These are phyloP conservation scores for Solanum peruvianum DNA, from an alignment of 257 asterid genomes.

Conservation along the genomic window DNA sequence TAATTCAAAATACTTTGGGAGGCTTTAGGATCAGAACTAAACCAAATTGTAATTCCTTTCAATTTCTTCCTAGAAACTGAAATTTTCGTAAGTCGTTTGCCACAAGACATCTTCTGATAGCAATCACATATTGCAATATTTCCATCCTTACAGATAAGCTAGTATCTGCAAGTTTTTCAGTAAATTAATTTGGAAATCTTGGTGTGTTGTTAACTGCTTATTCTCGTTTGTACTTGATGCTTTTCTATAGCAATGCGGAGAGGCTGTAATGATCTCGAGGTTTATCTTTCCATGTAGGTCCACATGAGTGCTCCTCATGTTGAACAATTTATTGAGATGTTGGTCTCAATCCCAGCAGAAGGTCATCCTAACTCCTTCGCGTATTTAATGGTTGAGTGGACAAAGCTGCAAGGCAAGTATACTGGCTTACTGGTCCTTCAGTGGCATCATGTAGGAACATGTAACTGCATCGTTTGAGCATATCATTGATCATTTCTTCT, in stretches of 20 bases:
- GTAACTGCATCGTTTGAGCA: neutral
- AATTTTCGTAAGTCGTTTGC: neutral
- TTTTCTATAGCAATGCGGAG: neutral
- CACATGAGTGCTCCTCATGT: constrained; percentile 82
- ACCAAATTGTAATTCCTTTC: neutral
- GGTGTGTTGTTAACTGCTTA: neutral
- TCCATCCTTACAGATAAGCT: neutral
- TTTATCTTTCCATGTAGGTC: constrained; percentile 44
- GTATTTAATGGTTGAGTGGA: constrained; percentile 90
- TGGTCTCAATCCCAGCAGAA: constrained; percentile 68
- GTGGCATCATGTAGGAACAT: neutral
- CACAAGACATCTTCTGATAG: neutral
- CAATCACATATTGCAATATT: neutral
- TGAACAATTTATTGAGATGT: constrained; percentile 69
- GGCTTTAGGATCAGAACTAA: neutral
- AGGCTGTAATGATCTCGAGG: neutral
- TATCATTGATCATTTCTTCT: neutral
- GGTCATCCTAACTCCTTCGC: constrained; percentile 64
- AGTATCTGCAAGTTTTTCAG: neutral
- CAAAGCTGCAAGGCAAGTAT: constrained; percentile 76
- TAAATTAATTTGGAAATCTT: neutral
- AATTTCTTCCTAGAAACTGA: neutral
- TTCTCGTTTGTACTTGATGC: neutral
- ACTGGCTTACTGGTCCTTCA: neutral
- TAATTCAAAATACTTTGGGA: neutral